Percentiles rank a stretch among this genome's conserved stretches.
Conservation (phyloP, 208 protist species). For the Crithidia sp. region DNA sequence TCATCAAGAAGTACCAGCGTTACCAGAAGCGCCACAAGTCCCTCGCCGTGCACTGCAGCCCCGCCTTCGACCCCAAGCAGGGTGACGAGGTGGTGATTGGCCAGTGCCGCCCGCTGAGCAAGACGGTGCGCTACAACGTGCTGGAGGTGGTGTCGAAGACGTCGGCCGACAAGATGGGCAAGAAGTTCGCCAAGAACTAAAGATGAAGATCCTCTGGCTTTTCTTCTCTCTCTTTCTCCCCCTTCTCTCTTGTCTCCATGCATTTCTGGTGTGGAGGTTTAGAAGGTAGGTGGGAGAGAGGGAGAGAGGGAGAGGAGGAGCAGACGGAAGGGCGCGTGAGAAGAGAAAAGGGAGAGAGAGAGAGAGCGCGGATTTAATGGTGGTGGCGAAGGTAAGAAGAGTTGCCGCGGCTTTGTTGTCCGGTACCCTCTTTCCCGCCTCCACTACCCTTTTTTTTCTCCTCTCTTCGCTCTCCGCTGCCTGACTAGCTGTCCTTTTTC, state of each 20-base stretch:
- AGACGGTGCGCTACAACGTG: slow-evolving; percentile 99
- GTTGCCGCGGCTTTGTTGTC: too few species aligned
- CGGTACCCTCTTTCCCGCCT: too few species aligned
- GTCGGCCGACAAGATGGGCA: slow-evolving; percentile 84
- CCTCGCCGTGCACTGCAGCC: slow-evolving; percentile 98
- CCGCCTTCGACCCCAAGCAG: slow-evolving; percentile 97
- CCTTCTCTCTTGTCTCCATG: background rate
- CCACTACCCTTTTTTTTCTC: too few species aligned
- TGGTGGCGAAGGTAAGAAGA: too few species aligned
- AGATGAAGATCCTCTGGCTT: slow-evolving; percentile 44
- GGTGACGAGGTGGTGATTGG: slow-evolving; percentile 99
- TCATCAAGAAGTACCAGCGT: slow-evolving; percentile 99
- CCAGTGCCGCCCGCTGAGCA: slow-evolving; percentile 99
- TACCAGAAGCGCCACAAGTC: slow-evolving; percentile 99
- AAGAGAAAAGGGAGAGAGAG: too few species aligned
- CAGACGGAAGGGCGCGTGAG: too few species aligned
- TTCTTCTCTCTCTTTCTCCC: slow-evolving; percentile 16
- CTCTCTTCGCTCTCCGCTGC: too few species aligned
- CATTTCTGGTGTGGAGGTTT: too few species aligned
- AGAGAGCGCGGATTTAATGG: too few species aligned
- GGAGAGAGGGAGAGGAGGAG: too few species aligned
- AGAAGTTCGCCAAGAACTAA: slow-evolving; percentile 91
- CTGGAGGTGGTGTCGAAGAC: slow-evolving; percentile 94
- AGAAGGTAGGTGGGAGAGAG: too few species aligned
- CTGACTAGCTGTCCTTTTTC: background rate